Conservation (phyloP, 139 green algal species). For the Coelastrella sp. region DNA sequence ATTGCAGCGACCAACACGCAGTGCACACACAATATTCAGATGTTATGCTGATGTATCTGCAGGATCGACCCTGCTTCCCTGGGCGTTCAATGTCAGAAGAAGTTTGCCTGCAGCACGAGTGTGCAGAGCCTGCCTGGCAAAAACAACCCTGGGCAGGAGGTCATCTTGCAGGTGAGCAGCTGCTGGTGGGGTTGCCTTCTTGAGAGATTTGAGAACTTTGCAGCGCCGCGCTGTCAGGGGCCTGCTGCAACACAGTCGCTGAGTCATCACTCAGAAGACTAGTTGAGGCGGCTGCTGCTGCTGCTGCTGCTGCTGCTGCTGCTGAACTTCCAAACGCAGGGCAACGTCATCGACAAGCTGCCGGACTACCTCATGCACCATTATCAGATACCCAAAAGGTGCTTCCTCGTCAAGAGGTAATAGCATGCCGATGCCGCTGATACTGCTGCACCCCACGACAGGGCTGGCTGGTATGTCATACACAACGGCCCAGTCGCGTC, state of each 20-base stretch:
- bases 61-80: slow-evolving; percentile 22
- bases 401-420: slow-evolving; percentile 48
- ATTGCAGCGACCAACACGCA: neutral
- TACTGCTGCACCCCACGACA: neutral
- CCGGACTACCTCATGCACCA: slow-evolving; percentile 55
- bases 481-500: neutral
- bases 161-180: slow-evolving; percentile 39
- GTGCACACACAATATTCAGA: neutral
- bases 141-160: slow-evolving; percentile 49
- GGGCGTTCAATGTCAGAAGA: slow-evolving; percentile 32
- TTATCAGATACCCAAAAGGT: slow-evolving; percentile 60
- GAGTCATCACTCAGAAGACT: neutral
- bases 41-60: neutral
- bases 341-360: slow-evolving; percentile 54
- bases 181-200: neutral
- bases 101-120: slow-evolving; percentile 59
- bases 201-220: neutral
- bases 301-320: neutral
- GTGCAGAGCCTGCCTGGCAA: slow-evolving; percentile 62
- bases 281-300: neutral
- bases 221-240: neutral
- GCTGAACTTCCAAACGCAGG: slow-evolving; percentile 37
- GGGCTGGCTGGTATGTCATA: neutral
- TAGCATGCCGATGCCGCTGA: neutral
- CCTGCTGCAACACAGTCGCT: neutral